phyloP scores from a whole-genome alignment of 148 eudicot species.

The Cornus florida region DNA sequence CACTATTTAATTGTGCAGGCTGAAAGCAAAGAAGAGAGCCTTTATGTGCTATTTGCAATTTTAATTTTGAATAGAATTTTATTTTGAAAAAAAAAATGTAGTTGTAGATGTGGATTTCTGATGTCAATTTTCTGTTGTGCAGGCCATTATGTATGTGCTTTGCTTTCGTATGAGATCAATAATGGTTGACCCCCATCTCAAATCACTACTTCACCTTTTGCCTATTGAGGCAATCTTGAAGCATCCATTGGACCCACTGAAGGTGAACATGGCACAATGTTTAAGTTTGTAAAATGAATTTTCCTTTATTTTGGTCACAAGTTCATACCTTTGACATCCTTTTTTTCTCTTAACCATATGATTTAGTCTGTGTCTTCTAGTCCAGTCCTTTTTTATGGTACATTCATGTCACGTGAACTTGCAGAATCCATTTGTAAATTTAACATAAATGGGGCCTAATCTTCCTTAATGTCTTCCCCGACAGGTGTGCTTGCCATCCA shows the following conservation, averaged over 20 bases:
- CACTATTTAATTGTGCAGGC: background rate
- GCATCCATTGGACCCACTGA: constrained; percentile 66
- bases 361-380: constrained; percentile 3
- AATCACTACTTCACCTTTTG: constrained; percentile 48
- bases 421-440: background rate
- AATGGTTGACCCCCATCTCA: constrained; percentile 58
- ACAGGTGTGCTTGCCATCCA: constrained; percentile 98
- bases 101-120: background rate
- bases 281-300: background rate
- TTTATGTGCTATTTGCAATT: background rate
- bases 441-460: background rate
- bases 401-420: background rate
- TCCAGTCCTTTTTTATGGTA: background rate
- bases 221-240: constrained; percentile 62
- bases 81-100: background rate
- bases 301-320: background rate
- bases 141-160: constrained; percentile 92
- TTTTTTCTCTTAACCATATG: background rate
- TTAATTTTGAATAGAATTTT: no score
- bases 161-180: constrained; percentile 88
- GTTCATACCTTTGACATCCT: background rate
- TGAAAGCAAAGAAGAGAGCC: background rate
- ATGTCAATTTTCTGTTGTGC: constrained; percentile 28
- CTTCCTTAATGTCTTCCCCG: background rate
- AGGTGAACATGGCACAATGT: constrained; percentile 47